These are phyloP conservation scores for Pseudozyma hubeiensis DNA, from an alignment of 1,284 basidiomycete species.

Conservation along the genomic window DNA sequence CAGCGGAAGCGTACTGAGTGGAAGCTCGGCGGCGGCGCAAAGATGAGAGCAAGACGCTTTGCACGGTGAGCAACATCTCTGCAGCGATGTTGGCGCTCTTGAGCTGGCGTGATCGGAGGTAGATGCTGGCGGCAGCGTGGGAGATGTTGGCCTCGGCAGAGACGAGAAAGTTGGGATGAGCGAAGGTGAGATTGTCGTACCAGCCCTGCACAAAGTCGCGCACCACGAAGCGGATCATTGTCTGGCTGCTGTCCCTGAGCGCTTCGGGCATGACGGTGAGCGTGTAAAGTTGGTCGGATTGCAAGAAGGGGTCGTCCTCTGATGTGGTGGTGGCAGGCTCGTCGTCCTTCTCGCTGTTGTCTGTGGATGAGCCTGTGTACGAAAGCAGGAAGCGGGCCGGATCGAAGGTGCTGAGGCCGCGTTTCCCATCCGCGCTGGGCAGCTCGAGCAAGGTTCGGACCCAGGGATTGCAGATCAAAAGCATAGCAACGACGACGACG, in stretches of 20 bases:
- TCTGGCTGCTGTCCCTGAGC: constrained; percentile 41
- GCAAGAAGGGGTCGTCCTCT: constrained; percentile 15
- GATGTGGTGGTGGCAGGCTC: background rate
- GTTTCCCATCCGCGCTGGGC: constrained; percentile 30
- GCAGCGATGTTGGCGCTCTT: constrained; percentile 52
- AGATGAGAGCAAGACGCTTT: constrained; percentile 56
- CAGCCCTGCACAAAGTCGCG: constrained; percentile 61
- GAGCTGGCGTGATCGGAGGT: constrained; percentile 35
- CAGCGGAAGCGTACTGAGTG: constrained; percentile 1
- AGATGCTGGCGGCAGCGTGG: constrained; percentile 49
- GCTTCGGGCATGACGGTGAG: constrained; percentile 40
- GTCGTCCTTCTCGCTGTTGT: constrained; percentile 2
- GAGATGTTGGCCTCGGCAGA: constrained; percentile 55
- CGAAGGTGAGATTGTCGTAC: constrained; percentile 60
- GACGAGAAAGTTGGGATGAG: constrained; percentile 53
- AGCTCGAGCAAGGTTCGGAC: constrained; percentile 61
- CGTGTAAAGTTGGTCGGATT: constrained; percentile 20
- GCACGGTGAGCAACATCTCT: constrained; percentile 56
- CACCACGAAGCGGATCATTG: constrained; percentile 49
- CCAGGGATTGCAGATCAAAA: constrained; percentile 61
- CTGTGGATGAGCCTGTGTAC: constrained; percentile 7
- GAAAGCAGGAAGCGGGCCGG: constrained; percentile 44
- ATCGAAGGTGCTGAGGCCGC: constrained; percentile 31
- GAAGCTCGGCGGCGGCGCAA: constrained; percentile 40
- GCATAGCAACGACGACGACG: constrained; percentile 26